Conservation (phyloP, 2,329 filamentous ascomycete genomes). For the Anthostomella pinea region DNA sequence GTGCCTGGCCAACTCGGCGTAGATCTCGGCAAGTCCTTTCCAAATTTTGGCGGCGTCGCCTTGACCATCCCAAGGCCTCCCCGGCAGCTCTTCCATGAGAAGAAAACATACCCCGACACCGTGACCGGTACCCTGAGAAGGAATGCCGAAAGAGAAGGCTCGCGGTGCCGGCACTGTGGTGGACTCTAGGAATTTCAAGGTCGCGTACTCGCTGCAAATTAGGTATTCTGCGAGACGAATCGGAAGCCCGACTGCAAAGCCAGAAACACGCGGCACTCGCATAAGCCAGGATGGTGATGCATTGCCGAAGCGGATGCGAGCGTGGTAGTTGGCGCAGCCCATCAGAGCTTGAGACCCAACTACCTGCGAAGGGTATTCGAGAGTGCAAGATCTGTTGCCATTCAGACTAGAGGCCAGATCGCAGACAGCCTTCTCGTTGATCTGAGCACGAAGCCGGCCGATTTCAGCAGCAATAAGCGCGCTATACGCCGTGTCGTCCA, state of each 20-base stretch:
- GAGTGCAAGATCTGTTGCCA: constrained; percentile 10
- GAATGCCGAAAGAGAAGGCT: constrained; percentile 23
- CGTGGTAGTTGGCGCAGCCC: constrained; percentile 26
- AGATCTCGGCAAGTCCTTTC: constrained; percentile 26
- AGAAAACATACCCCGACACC: constrained; percentile 27
- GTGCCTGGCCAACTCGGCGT: constrained; percentile 26
- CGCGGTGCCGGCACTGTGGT: constrained; percentile 25
- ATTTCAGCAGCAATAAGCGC: constrained; percentile 14
- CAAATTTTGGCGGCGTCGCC: constrained; percentile 22
- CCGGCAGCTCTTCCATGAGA: constrained; percentile 26
- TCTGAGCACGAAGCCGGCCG: constrained; percentile 12
- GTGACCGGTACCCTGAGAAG: constrained; percentile 11
- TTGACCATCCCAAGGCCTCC: constrained; percentile 15
- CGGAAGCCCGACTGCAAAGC: constrained; percentile 20
- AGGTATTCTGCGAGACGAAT: constrained; percentile 24
- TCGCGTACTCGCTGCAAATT: constrained; percentile 31
- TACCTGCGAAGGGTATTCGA: constrained; percentile 12
- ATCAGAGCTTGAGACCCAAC: constrained; percentile 17
- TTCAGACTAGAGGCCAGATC: constrained; percentile 18
- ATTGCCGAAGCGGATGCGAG: constrained; percentile 24
- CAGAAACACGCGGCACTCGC: constrained; percentile 22
- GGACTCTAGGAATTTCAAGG: constrained; percentile 30
- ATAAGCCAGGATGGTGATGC: constrained; percentile 23
- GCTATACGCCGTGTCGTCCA: constrained; percentile 13
- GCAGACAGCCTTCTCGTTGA: constrained; percentile 20